A percentile compares a stretch with the other conserved stretches of the same genome.
phyloP scores from a whole-genome alignment of 2,329 filamentous ascomycete species.

The Fusarium globosum region DNA sequence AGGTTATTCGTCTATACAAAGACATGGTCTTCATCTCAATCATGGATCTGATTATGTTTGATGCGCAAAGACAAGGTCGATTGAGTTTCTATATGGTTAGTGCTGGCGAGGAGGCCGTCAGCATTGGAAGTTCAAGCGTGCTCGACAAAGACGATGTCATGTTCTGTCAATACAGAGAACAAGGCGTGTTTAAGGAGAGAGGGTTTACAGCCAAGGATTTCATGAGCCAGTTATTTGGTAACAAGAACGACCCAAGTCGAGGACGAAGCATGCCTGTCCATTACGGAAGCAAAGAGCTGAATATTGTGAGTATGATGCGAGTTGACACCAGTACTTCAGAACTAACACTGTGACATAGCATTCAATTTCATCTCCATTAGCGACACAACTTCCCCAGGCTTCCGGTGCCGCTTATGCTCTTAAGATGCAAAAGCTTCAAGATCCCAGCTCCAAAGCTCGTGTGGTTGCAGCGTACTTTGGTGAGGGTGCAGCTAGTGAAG shows the following conservation, averaged over 20 bases:
- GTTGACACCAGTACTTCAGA: too few relatives aligned
- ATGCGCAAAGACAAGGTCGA: slow-evolving; percentile 94
- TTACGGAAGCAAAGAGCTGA: slow-evolving; percentile 85
- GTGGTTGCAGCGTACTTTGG: slow-evolving; percentile 89
- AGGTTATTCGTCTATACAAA: slow-evolving; percentile 69
- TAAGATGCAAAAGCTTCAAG: slow-evolving; percentile 80
- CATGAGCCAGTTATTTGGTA: slow-evolving; percentile 95
- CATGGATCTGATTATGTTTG: slow-evolving; percentile 98
- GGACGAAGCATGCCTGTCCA: slow-evolving; percentile 98
- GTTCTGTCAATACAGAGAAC: slow-evolving; percentile 94
- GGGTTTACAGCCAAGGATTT: slow-evolving; percentile 90
- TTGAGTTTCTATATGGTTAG: slow-evolving; percentile 98
- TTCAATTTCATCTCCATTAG: slow-evolving; percentile 84
- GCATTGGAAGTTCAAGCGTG: slow-evolving; percentile 87
- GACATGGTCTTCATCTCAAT: slow-evolving; percentile 78
- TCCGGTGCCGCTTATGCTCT: slow-evolving; percentile 88
- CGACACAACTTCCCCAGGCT: slow-evolving; percentile 90
- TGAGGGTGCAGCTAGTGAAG: slow-evolving; percentile 89
- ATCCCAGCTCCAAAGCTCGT: slow-evolving; percentile 73
- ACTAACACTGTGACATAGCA: slow-evolving; percentile 62
- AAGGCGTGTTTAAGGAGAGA: slow-evolving; percentile 89
- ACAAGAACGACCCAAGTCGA: slow-evolving; percentile 79
- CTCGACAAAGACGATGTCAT: slow-evolving; percentile 87
- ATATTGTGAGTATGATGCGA: slow-evolving; percentile 72
- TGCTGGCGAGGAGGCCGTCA: slow-evolving; percentile 93